Evolutionary conservation across 768 basidiomycete species (phyloP).

Genomic region (Lentinula edodes): DNA sequence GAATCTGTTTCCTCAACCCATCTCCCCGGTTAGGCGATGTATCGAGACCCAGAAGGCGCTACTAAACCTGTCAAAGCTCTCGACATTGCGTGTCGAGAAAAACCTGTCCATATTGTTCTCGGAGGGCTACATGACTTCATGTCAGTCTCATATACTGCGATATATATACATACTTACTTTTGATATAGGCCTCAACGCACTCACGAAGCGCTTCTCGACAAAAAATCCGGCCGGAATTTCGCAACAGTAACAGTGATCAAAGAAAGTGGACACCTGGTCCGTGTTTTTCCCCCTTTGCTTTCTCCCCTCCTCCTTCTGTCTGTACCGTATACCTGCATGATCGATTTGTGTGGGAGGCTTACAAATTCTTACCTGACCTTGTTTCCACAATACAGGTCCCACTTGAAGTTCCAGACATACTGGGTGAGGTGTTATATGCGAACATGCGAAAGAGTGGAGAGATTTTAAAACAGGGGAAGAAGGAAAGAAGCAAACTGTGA

Average conservation of each 20-base stretch:
- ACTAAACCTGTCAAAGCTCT: slow-evolving; percentile 46
- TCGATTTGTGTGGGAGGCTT: no score
- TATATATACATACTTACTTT: background rate
- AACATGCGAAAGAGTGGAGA: background rate
- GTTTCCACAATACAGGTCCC: background rate
- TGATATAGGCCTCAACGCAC: slow-evolving; percentile 26
- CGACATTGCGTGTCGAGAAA: slow-evolving; percentile 27
- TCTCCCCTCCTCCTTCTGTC: slow-evolving; percentile 10
- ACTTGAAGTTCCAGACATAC: slow-evolving; percentile 4
- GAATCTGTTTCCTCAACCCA: background rate
- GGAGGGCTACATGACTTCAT: slow-evolving; percentile 48
- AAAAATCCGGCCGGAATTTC: slow-evolving; percentile 25
- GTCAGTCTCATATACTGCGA: slow-evolving; percentile 24
- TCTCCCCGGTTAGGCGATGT: slow-evolving; percentile 46
- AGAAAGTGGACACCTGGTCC: slow-evolving; percentile 24
- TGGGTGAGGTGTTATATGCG: slow-evolving; percentile 1
- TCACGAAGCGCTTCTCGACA: slow-evolving; percentile 29
- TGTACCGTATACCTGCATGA: background rate
- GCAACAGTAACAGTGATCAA: slow-evolving; percentile 24
- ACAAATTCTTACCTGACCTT: background rate
- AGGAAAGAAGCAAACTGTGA: background rate
- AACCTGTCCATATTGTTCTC: slow-evolving; percentile 51
- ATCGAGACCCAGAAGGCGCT: slow-evolving; percentile 50
- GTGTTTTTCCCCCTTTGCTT: slow-evolving; percentile 15
- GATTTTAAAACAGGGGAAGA: background rate